phyloP scores from a whole-genome alignment of 805 yeast species.

The Candida germanica region DNA sequence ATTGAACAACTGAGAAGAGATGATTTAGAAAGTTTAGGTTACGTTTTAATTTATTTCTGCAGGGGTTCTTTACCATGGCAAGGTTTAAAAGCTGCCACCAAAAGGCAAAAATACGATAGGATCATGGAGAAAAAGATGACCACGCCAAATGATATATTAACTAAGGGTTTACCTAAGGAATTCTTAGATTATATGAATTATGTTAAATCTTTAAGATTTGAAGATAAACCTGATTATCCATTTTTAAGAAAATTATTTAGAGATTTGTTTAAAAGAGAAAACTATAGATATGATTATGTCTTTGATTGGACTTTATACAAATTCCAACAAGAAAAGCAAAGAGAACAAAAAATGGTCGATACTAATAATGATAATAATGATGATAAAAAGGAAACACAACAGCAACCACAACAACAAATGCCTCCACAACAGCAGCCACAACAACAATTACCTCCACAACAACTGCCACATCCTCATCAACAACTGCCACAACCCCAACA shows the following conservation, averaged over 20 bases:
- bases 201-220: slow-evolving; percentile 86
- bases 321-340: slow-evolving; percentile 58
- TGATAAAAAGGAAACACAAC: slow-evolving; percentile 7
- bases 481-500: slow-evolving; percentile 8
- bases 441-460: slow-evolving; percentile 10
- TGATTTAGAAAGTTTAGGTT: slow-evolving; percentile 92
- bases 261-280: slow-evolving; percentile 83
- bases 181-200: slow-evolving; percentile 85
- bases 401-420: slow-evolving; percentile 15
- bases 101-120: slow-evolving; percentile 94
- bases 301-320: slow-evolving; percentile 96
- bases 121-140: slow-evolving; percentile 94
- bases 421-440: slow-evolving; percentile 9
- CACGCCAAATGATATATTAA: slow-evolving; percentile 79
- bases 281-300: slow-evolving; percentile 87
- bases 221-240: slow-evolving; percentile 93
- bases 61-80: slow-evolving; percentile 98
- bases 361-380: slow-evolving; percentile 19
- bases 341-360: slow-evolving; percentile 37
- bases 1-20: slow-evolving; percentile 96
- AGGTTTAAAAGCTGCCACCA: slow-evolving; percentile 94
- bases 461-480: slow-evolving; percentile 9
- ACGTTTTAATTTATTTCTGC: slow-evolving; percentile 90
- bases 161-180: slow-evolving; percentile 89
- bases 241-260: slow-evolving; percentile 86